A percentile compares a stretch with the other conserved stretches of the same genome.
Conservation (phyloP, 2,329 filamentous ascomycete species). For the Sphaerulina musiva region DNA sequence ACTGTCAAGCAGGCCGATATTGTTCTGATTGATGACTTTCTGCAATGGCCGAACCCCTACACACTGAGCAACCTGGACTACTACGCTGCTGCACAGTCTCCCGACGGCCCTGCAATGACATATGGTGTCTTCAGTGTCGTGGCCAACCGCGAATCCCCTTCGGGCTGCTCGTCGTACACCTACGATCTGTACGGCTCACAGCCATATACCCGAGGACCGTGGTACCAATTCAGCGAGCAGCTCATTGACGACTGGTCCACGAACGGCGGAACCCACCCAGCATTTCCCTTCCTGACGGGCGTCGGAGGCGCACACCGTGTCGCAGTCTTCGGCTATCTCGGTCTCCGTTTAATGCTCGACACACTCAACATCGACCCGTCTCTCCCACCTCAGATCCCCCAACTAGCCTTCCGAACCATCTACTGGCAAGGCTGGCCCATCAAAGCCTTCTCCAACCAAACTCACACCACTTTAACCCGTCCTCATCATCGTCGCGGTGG, state of each 20-base stretch:
- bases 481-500: conserved; percentile 26
- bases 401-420: conserved; percentile 56
- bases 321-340: conserved; percentile 60
- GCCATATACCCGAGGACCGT: conserved; percentile 60
- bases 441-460: conserved; percentile 54
- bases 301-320: conserved; percentile 64
- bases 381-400: conserved; percentile 58
- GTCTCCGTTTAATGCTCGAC: conserved; percentile 55
- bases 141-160: conserved; percentile 58
- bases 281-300: conserved; percentile 65
- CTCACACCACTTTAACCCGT: conserved; percentile 57
- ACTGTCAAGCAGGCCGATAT: conserved; percentile 66
- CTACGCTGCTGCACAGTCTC: conserved; percentile 62
- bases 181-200: conserved; percentile 58
- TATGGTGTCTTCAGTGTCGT: conserved; percentile 64
- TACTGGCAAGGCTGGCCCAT: conserved; percentile 62
- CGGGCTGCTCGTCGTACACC: conserved; percentile 62
- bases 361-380: conserved; percentile 58
- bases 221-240: conserved; percentile 66
- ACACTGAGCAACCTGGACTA: conserved; percentile 58
- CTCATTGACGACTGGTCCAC: conserved; percentile 52
- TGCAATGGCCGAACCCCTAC: conserved; percentile 54
- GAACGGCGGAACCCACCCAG: conserved; percentile 62
- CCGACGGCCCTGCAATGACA: conserved; percentile 65
- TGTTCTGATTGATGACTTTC: conserved; percentile 58